Evolutionary conservation across 208 protist genomes (phyloP), one percentile per base, ranked within the genome.

Genomic region (Leishmania braziliensis): DNA sequence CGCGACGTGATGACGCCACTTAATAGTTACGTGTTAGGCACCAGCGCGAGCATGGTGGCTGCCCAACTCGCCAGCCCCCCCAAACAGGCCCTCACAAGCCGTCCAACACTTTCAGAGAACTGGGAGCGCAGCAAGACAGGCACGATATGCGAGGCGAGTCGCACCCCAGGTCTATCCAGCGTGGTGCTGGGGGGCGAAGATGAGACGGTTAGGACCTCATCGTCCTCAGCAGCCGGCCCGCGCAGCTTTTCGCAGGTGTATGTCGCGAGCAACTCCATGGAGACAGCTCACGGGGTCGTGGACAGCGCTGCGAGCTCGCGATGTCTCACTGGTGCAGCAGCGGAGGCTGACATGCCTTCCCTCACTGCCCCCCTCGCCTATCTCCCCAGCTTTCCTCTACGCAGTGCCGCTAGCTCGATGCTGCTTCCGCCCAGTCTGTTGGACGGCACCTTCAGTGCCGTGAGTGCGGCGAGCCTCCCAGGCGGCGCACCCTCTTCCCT

Each of bases 1-100:
- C 84, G 86, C 23, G 83, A 86, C 48, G 75, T 96, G 78, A 80
- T 86, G 77, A 87, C 89, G 26, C 90, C 88, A 14, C 84, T 95
- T 43, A 86, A 91, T 50, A 76, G 86, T 14, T 93, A 94, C 85
- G 84, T 94, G 29, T 68, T 91, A 20, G 88, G 84, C 54, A 33
- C 66, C 43, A 54, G 46, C 20, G 69, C 72, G 10, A 62, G 73
- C 29, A 58, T 78, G 26, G 5, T 39, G 2, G 48, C 82, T 2
- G 72, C 53, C 16, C 76, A 29, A 75, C 29, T 54, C 29, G 48
- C 29, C 50, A 65, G 14, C 36, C 18, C 73, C 12, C 56, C 69
- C 10, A 75, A 75, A 46, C 36, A 73, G 51, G 23, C n/a, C 3
- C 43, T 62, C 46, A 70, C 58, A 26, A 58, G 14, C 46, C 5